Percentiles rank a stretch among this genome's conserved stretches.
These are phyloP conservation scores for Neurospora sp. DNA, from an alignment of 495 filamentous ascomycete species.

Conservation along the genomic window DNA sequence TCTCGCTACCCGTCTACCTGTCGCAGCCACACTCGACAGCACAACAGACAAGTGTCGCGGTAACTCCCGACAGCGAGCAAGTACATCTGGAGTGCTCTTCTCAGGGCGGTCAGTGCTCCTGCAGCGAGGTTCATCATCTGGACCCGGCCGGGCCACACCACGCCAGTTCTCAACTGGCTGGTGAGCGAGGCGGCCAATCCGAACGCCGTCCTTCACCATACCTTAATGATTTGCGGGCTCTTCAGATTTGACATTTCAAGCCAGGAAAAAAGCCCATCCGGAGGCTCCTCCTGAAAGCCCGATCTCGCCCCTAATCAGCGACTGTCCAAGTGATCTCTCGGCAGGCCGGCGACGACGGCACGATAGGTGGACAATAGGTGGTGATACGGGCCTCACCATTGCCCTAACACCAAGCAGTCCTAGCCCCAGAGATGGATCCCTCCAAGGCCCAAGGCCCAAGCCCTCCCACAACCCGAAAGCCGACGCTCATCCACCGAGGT, in stretches of 20 bases:
- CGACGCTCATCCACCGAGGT: not conserved
- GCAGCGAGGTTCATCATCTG: not conserved
- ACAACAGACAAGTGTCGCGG: slow-evolving; percentile 13
- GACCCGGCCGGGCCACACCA: not conserved
- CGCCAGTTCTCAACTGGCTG: slow-evolving; percentile 9
- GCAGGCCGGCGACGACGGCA: not conserved
- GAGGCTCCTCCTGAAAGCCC: not conserved
- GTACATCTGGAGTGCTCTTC: no score
- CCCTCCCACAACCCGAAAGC: not conserved
- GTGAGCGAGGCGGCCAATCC: slow-evolving; percentile 23
- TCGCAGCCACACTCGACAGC: not conserved
- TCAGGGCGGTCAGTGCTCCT: no score
- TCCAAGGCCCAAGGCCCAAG: not conserved
- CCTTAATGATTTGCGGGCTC: slow-evolving; percentile 15
- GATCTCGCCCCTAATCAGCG: not conserved
- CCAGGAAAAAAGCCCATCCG: not conserved
- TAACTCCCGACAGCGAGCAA: slow-evolving; percentile 15
- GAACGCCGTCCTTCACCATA: not conserved
- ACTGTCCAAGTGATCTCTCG: not conserved
- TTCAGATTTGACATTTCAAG: slow-evolving; percentile 8
- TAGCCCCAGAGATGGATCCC: not conserved
- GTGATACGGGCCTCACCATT: not conserved
- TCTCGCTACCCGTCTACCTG: slow-evolving; percentile 16
- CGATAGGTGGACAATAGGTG: not conserved
- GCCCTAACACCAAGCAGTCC: not conserved